Conservation (phyloP, 2,329 filamentous ascomycete species). For the Graphium sp. region DNA sequence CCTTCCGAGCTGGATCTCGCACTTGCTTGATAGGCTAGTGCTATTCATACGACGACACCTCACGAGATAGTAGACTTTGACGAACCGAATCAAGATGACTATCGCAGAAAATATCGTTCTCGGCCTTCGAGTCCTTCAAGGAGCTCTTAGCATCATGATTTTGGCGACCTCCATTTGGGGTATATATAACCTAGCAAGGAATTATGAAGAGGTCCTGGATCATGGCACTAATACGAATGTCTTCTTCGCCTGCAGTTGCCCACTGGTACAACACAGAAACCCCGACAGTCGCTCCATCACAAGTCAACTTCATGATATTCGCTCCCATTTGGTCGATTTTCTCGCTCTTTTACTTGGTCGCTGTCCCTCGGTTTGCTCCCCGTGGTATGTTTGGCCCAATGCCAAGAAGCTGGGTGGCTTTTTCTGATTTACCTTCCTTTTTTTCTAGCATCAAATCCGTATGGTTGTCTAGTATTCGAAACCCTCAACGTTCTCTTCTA, state of each 20-base stretch:
- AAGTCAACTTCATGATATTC: slow-evolving; percentile 42
- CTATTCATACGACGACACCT: too few relatives aligned
- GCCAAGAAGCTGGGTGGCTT: too few relatives aligned
- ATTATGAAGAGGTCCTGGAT: too few relatives aligned
- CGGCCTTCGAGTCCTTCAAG: too few relatives aligned
- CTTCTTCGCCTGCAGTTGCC: slow-evolving; percentile 27
- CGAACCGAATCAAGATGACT: too few relatives aligned
- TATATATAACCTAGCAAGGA: not conserved
- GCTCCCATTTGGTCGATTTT: slow-evolving; percentile 34
- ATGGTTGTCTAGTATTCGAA: slow-evolving; percentile 30
- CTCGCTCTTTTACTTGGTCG: slow-evolving; percentile 35
- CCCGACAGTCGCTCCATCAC: slow-evolving; percentile 31
- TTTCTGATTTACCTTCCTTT: not conserved
- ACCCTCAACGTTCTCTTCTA: slow-evolving; percentile 35
- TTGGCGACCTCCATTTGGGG: too few relatives aligned
- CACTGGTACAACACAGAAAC: slow-evolving; percentile 43
- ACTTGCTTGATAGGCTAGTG: too few relatives aligned
- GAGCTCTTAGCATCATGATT: too few relatives aligned
- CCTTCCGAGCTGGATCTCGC: too few relatives aligned
- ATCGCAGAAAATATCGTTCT: too few relatives aligned
- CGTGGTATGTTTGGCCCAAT: slow-evolving; percentile 14
- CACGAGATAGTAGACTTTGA: too few relatives aligned
- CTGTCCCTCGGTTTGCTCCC: slow-evolving; percentile 26
- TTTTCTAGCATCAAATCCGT: slow-evolving; percentile 25
- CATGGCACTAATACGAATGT: too few relatives aligned